phyloP scores from a whole-genome alignment of 2,329 filamentous ascomycete species.

The Alternaria ventricosa region DNA sequence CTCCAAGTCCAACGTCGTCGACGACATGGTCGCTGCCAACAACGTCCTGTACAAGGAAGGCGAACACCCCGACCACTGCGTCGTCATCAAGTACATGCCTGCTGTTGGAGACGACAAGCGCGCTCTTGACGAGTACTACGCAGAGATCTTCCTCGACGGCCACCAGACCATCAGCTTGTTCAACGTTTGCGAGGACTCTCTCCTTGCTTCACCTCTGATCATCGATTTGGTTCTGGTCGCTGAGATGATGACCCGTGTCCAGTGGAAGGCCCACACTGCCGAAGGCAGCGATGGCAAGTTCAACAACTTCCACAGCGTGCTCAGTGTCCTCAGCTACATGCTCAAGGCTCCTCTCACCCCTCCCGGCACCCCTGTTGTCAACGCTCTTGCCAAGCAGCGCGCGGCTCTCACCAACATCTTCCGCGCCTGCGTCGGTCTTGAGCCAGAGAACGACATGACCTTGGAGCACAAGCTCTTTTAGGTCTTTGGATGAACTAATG shows the following conservation, averaged over 20 bases:
- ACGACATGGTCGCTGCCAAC: conserved; percentile 99
- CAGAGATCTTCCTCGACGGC: conserved; percentile 97
- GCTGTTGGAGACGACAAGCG: conserved; percentile 99
- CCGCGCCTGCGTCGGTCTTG: conserved; percentile 93
- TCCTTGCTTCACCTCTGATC: conserved; percentile 93
- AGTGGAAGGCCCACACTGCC: conserved; percentile 73
- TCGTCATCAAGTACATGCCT: conserved; percentile 99
- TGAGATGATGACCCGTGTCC: conserved; percentile 98
- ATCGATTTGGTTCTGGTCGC: conserved; percentile 92
- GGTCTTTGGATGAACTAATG: not conserved
- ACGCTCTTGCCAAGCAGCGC: conserved; percentile 94
- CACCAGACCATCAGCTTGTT: conserved; percentile 98
- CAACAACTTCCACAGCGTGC: conserved; percentile 94
- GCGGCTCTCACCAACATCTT: conserved; percentile 96
- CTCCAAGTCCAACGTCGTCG: conserved; percentile 98
- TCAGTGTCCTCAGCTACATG: conserved; percentile 99
- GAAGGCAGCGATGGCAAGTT: conserved; percentile 69
- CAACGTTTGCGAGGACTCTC: conserved; percentile 98
- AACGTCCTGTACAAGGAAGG: conserved; percentile 84
- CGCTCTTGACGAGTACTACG: conserved; percentile 98
- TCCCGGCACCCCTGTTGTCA: conserved; percentile 92
- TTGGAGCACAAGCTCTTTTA: conserved; percentile 95
- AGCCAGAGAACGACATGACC: conserved; percentile 99
- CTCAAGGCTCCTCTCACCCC: conserved; percentile 93
- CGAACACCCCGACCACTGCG: conserved; percentile 96